phyloP scores from a whole-genome alignment of 1,284 basidiomycete genomes.

The Rugosomyces carneus region DNA sequence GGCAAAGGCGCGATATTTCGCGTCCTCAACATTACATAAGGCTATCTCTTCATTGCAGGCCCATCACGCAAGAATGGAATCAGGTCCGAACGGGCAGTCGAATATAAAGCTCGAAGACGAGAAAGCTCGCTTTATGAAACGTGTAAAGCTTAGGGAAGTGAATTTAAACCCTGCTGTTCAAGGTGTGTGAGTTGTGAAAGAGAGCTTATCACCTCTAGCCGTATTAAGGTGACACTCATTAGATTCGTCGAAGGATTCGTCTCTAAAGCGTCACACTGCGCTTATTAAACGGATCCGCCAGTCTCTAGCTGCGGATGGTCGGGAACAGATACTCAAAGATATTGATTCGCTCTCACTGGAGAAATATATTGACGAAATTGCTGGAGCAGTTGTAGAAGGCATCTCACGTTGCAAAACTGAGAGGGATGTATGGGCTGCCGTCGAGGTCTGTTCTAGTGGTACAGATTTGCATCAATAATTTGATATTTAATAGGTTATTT shows the following conservation, averaged over 20 bases:
- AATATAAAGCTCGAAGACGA: slow-evolving; percentile 50
- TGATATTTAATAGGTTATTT: slow-evolving; percentile 61
- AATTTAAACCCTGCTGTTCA: slow-evolving; percentile 41
- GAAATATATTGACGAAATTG: slow-evolving; percentile 96
- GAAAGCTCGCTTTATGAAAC: slow-evolving; percentile 46
- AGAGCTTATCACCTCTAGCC: slow-evolving; percentile 1
- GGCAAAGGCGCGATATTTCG: neutral
- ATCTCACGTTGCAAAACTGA: slow-evolving; percentile 80
- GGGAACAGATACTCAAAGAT: slow-evolving; percentile 87
- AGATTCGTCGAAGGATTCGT: slow-evolving; percentile 78
- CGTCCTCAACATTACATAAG: slow-evolving; percentile 16
- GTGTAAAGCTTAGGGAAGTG: slow-evolving; percentile 48
- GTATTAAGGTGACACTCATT: neutral
- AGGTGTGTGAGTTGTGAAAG: slow-evolving; percentile 32
- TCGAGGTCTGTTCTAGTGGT: slow-evolving; percentile 59
- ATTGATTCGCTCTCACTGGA: slow-evolving; percentile 84
- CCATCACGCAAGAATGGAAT: slow-evolving; percentile 25
- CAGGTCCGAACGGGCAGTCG: slow-evolving; percentile 19
- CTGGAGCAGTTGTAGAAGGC: slow-evolving; percentile 83
- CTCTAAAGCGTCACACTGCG: slow-evolving; percentile 89
- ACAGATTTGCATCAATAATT: neutral
- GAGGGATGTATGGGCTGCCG: slow-evolving; percentile 86
- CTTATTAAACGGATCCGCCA: slow-evolving; percentile 86
- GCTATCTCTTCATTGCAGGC: neutral
- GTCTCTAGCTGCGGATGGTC: slow-evolving; percentile 73